These are phyloP conservation scores for Jaenimonas drosophilae DNA, from an alignment of 208 protist genomes.

Conservation along the genomic window DNA sequence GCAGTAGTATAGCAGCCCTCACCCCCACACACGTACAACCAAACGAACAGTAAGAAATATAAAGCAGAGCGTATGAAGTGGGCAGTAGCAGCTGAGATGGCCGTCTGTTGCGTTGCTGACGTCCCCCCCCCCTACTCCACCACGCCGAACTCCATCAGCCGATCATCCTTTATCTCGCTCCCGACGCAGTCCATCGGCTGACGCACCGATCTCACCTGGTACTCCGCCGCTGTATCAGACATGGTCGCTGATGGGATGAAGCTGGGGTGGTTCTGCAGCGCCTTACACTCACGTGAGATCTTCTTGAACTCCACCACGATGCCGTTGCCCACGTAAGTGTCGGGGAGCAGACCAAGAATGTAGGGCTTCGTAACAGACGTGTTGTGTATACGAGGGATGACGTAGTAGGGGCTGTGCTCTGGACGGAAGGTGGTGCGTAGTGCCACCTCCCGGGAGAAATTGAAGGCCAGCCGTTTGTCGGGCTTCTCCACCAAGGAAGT, in stretches of 20 bases:
- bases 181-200: constrained; percentile 46
- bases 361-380: constrained; percentile 13
- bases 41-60: too few relatives aligned
- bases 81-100: too few relatives aligned
- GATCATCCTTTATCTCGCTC: constrained; percentile 48
- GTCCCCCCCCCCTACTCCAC: too few relatives aligned
- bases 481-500: constrained; percentile 6
- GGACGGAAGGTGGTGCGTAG: constrained; percentile 19
- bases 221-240: constrained; percentile 45
- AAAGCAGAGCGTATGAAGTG: too few relatives aligned
- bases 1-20: too few relatives aligned
- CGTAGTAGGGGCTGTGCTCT: constrained; percentile 17
- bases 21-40: too few relatives aligned
- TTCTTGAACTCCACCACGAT: constrained; percentile 24
- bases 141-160: constrained; percentile 47
- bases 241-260: constrained; percentile 36
- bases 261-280: constrained; percentile 71
- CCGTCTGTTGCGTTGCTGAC: too few relatives aligned
- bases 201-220: constrained; percentile 59
- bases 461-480: constrained; percentile 10
- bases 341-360: constrained; percentile 20
- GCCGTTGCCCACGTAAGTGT: constrained; percentile 15
- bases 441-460: constrained; percentile 16
- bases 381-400: constrained; percentile 18
- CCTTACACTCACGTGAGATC: constrained; percentile 40